A percentile compares a stretch with the other conserved stretches of the same genome.
Conservation (phyloP, 192 early-diverging fungal genomes). For the Glomus cerebriforme region DNA sequence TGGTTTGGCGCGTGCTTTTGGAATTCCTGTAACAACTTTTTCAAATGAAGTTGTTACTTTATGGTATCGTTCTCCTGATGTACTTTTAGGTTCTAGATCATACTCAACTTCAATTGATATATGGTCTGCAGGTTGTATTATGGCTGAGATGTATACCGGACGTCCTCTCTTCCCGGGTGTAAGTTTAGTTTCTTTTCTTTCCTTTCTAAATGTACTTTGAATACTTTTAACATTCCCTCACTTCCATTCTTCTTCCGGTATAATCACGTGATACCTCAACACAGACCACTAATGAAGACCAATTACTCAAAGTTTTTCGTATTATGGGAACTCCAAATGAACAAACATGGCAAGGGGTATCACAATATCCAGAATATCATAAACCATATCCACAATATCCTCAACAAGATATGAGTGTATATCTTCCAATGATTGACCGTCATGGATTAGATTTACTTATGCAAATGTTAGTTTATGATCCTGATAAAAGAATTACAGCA, state of each 20-base stretch:
- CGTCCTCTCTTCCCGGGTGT: conserved; percentile 77
- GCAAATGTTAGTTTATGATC: conserved; percentile 76
- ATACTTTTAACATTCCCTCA: too few relatives aligned
- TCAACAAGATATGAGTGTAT: conserved; percentile 60
- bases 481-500: conserved; percentile 62
- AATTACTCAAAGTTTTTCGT: conserved; percentile 78
- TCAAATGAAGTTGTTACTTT: conserved; percentile 98
- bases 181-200: neutral
- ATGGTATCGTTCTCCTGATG: conserved; percentile 97
- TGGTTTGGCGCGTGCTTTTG: conserved; percentile 81
- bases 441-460: conserved; percentile 73
- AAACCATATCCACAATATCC: conserved; percentile 67
- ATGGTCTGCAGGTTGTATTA: conserved; percentile 98
- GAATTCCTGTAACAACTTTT: conserved; percentile 90
- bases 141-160: conserved; percentile 90
- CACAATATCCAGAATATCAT: conserved; percentile 71
- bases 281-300: conserved; percentile 73
- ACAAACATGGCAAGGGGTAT: conserved; percentile 74
- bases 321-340: conserved; percentile 79
- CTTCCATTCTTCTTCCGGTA: too few relatives aligned
- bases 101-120: conserved; percentile 97
- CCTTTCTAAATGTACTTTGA: too few relatives aligned
- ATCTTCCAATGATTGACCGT: conserved; percentile 75
- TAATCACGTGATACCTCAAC: neutral
- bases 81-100: conserved; percentile 92